These are phyloP conservation scores for Aspergillus glaucus DNA, from an alignment of 2,329 filamentous ascomycete species.

Conservation along the genomic window DNA sequence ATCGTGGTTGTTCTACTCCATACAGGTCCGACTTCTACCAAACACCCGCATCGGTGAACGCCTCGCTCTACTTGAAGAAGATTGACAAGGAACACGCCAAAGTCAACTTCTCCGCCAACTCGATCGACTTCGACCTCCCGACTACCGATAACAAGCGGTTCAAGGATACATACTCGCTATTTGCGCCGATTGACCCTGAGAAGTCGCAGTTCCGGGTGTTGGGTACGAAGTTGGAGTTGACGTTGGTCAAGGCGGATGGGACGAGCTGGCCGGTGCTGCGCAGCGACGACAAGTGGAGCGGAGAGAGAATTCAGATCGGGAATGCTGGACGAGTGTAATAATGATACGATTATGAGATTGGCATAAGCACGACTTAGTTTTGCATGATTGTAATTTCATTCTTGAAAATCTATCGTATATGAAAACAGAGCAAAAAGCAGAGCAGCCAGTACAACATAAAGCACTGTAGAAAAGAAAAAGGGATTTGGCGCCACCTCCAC, in stretches of 20 bases:
- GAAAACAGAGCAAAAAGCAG: not conserved
- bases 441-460: constrained; percentile 4
- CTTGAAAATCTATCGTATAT: too few species aligned
- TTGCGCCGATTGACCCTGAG: constrained; percentile 65
- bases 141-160: constrained; percentile 84
- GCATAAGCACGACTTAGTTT: not conserved
- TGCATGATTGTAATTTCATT: not conserved
- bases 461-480: constrained; percentile 14
- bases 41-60: constrained; percentile 75
- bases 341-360: not conserved
- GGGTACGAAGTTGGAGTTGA: constrained; percentile 83
- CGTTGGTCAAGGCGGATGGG: constrained; percentile 65
- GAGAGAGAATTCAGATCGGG: constrained; percentile 85
- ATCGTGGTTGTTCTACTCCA: not conserved
- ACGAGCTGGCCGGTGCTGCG: constrained; percentile 79
- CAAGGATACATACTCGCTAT: constrained; percentile 66
- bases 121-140: constrained; percentile 71
- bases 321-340: constrained; percentile 58
- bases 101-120: constrained; percentile 59
- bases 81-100: constrained; percentile 76
- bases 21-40: constrained; percentile 87
- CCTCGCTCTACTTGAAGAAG: constrained; percentile 93
- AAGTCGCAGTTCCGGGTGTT: constrained; percentile 74
- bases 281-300: constrained; percentile 64
- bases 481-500: constrained; percentile 44